Evolutionary conservation across 2,329 filamentous ascomycete genomes (phyloP), one percentile per base, ranked within the genome.

Genomic region (Lachnellula willkommii): DNA sequence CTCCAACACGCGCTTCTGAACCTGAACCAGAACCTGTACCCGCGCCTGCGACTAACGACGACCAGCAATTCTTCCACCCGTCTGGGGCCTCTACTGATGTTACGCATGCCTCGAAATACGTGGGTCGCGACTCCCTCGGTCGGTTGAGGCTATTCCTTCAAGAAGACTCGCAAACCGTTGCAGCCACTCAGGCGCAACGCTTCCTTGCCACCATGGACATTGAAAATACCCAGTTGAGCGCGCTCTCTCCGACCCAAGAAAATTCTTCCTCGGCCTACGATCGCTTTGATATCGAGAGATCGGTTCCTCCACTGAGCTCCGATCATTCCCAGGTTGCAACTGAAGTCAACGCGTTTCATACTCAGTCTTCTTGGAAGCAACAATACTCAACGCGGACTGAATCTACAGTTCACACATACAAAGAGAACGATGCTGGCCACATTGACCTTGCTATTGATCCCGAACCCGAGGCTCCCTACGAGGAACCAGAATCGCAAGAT

Each of bases 161-260:
- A 37, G 28, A 55, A 50, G 47, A 39, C n/a, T 43, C 42, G 42
- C 20, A 32, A 12, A 32, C 4, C 28, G 28, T 43, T 51, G 40
- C 42, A 51, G 14, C 14, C n/a, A 39, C 37, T 22, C 60, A 58
- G 59, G 57, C 42, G 17, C 47, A 11, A 32, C 59, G 5, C 54
- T 64, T 26, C 32, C 51, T 15, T 63, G 45, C 45, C 5, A 47
- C 14, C 12, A 47, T 47, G 45, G 45, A 47, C 1, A 9, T 47
- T 2, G 45, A 47, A n/a, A 17, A 47, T 8, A 47, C 61, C 1
- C 67, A 68, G 49, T 63, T 57, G 36, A 66, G 61, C 32, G 60
- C 60, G 2, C 56, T 68, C 60, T 68, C 66, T 37, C 40, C 59
- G 3, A 69, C 67, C 2, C 67, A 69, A 47, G 62, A 65, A 51